A percentile compares a stretch with the other conserved stretches of the same genome.
These are phyloP conservation scores for Penicillium griseofulvum DNA, from an alignment of 2,329 filamentous ascomycete species.

Conservation along the genomic window DNA sequence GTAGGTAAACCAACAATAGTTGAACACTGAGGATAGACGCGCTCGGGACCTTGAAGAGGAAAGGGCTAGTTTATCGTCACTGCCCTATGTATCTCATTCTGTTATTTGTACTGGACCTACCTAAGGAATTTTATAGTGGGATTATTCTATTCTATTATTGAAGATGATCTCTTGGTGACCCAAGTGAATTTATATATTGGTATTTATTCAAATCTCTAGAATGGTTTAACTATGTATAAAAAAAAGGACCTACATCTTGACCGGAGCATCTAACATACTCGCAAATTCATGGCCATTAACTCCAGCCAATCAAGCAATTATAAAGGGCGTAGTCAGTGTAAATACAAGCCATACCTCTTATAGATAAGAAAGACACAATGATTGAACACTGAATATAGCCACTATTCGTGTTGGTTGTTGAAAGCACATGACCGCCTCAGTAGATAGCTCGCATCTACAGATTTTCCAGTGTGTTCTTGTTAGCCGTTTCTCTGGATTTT, in stretches of 20 bases:
- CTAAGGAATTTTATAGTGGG: neutral
- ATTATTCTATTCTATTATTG: neutral
- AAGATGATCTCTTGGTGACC: neutral
- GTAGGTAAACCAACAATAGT: neutral
- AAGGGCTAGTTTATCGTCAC: neutral
- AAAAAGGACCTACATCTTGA: neutral
- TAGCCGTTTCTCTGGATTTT: neutral
- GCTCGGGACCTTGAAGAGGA: neutral
- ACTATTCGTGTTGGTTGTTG: neutral
- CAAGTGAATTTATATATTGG: neutral
- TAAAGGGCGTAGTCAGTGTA: neutral
- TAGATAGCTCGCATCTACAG: neutral
- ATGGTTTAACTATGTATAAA: neutral
- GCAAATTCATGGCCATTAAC: neutral
- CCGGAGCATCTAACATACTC: neutral
- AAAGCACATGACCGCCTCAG: neutral
- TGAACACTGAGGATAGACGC: neutral
- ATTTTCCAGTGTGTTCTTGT: neutral
- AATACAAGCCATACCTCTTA: neutral
- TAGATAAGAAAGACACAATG: too few relatives aligned
- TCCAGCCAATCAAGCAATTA: neutral
- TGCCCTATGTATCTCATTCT: neutral
- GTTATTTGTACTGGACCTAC: neutral
- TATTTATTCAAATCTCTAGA: neutral
- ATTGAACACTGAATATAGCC: too few relatives aligned